Percentiles rank a stretch among this genome's conserved stretches.
Evolutionary conservation across 1,284 basidiomycete species (phyloP).

Genomic region (Heterobasidion occidentale): DNA sequence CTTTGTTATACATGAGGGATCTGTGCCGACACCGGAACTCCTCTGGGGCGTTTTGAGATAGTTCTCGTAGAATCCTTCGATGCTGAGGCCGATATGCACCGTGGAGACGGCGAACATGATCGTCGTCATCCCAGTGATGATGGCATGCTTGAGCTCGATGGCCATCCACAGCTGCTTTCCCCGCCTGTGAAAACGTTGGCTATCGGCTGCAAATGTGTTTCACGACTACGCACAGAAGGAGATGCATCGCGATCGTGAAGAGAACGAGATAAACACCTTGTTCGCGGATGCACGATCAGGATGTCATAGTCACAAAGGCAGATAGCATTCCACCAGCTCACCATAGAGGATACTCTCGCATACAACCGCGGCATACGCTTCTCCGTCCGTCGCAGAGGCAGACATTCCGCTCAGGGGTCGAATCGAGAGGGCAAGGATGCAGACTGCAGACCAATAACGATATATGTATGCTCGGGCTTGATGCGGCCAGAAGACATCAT

Average conservation of each 20-base stretch:
- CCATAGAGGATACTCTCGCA: neutral
- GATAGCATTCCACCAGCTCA: neutral
- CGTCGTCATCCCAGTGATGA: neutral
- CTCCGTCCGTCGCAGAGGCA: neutral
- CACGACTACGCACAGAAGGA: neutral
- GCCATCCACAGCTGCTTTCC: neutral
- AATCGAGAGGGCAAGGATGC: neutral
- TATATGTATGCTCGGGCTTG: too few species aligned
- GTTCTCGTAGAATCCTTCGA: neutral
- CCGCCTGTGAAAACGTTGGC: neutral
- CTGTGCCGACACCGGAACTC: neutral
- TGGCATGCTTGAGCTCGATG: neutral
- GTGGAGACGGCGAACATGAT: slow-evolving; percentile 1
- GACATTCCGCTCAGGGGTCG: neutral
- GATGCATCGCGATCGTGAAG: neutral
- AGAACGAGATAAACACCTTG: slow-evolving; percentile 1
- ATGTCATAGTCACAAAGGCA: too few species aligned
- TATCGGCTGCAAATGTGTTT: neutral
- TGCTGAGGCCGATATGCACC: neutral
- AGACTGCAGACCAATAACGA: too few species aligned
- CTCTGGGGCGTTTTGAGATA: neutral
- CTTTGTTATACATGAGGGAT: neutral
- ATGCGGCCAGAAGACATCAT: too few species aligned
- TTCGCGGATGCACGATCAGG: too few species aligned
- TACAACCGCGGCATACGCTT: neutral